phyloP scores from a whole-genome alignment of 495 filamentous ascomycete genomes.

The Trichoderma orchidacearum region DNA sequence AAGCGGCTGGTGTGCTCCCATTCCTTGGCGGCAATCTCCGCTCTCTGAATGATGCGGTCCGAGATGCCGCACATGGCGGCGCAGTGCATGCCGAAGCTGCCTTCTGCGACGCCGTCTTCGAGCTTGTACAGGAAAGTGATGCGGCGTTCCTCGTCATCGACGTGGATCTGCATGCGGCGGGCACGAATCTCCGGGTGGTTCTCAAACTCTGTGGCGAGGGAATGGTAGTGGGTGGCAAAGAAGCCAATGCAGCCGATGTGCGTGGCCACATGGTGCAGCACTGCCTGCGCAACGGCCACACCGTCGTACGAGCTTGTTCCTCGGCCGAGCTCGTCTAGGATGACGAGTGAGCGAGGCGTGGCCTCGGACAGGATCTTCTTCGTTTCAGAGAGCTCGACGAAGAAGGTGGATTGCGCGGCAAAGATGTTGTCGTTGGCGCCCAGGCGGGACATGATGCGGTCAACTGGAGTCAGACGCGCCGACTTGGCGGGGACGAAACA shows the following conservation, averaged over 20 bases:
- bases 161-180: slow-evolving; percentile 84
- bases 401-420: slow-evolving; percentile 94
- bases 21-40: slow-evolving; percentile 78
- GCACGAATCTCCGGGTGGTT: slow-evolving; percentile 75
- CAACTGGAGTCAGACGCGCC: slow-evolving; percentile 78
- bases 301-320: slow-evolving; percentile 93
- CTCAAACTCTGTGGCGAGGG: slow-evolving; percentile 78
- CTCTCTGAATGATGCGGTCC: slow-evolving; percentile 64
- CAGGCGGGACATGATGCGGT: slow-evolving; percentile 97
- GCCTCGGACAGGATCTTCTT: slow-evolving; percentile 97
- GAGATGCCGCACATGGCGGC: slow-evolving; percentile 96
- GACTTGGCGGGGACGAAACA: slow-evolving; percentile 80
- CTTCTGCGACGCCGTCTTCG: slow-evolving; percentile 89
- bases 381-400: slow-evolving; percentile 93
- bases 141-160: slow-evolving; percentile 68
- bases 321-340: slow-evolving; percentile 92
- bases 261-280: slow-evolving; percentile 86
- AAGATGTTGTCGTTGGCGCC: slow-evolving; percentile 99
- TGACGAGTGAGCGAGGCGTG: slow-evolving; percentile 87
- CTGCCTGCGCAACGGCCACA: slow-evolving; percentile 90
- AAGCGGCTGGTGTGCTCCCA: slow-evolving; percentile 92
- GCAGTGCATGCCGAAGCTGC: slow-evolving; percentile 98
- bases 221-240: slow-evolving; percentile 98
- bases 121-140: slow-evolving; percentile 95
- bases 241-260: slow-evolving; percentile 90